These are phyloP conservation scores for Sonneratia alba DNA, from an alignment of 345 rosid species.

Conservation along the genomic window DNA sequence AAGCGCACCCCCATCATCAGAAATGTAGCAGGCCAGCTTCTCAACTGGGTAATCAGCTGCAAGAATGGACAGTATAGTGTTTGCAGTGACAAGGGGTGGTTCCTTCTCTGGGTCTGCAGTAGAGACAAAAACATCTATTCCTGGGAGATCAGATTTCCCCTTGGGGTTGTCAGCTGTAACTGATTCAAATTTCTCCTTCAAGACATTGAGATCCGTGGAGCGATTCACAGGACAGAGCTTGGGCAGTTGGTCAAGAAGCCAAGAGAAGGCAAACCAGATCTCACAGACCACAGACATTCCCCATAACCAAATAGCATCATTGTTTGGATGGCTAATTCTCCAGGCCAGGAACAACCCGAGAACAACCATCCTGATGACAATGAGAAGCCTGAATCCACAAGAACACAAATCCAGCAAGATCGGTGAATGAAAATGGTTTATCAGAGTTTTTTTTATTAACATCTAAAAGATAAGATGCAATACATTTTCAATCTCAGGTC, in stretches of 20 bases:
- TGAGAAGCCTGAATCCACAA: constrained; percentile 56
- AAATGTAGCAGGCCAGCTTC: constrained; percentile 95
- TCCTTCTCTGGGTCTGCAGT: constrained; percentile 99
- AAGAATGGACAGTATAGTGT: constrained; percentile 90
- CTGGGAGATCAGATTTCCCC: constrained; percentile 96
- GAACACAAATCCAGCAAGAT: not conserved
- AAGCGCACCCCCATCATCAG: constrained; percentile 98
- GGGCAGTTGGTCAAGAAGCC: constrained; percentile 98
- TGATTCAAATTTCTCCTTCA: constrained; percentile 92
- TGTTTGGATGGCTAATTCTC: constrained; percentile 59
- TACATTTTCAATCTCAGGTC: not conserved
- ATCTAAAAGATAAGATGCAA: not conserved
- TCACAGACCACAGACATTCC: constrained; percentile 98
- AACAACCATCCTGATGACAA: constrained; percentile 54
- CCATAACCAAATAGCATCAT: constrained; percentile 88
- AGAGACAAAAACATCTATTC: constrained; percentile 82
- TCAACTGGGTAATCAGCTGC: constrained; percentile 93
- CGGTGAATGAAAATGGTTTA: not conserved
- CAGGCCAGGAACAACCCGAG: constrained; percentile 72
- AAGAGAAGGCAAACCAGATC: constrained; percentile 91
- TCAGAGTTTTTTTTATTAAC: no score
- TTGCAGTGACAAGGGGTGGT: constrained; percentile 96
- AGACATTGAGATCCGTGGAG: constrained; percentile 78
- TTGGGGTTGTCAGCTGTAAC: constrained; percentile 61
- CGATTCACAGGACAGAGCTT: constrained; percentile 87